Percentiles rank a stretch among this genome's conserved stretches.
phyloP scores from a whole-genome alignment of 163 green algal species.

The Volvox carteri region DNA sequence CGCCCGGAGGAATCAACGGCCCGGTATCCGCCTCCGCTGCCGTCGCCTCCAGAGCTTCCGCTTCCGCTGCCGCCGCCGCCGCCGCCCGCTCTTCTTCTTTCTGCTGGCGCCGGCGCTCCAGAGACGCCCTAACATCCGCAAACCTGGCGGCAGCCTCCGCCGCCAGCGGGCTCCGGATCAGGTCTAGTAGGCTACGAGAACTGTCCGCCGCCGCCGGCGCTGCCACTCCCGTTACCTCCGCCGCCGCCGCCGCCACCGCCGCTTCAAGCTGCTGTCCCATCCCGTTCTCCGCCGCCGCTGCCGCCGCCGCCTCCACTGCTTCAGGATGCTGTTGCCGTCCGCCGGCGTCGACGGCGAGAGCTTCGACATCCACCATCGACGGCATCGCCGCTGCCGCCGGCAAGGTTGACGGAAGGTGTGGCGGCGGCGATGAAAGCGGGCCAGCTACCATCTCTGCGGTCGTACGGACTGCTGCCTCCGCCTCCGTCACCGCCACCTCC shows the following conservation, averaged over 20 bases:
- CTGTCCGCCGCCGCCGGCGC: neutral
- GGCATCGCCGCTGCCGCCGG: neutral
- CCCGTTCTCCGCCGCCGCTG: neutral
- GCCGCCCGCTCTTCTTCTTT: neutral
- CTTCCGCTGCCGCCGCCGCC: neutral
- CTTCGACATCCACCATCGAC: neutral
- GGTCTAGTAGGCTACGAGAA: neutral
- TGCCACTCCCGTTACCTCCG: neutral
- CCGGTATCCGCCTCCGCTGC: neutral
- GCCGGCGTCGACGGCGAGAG: neutral
- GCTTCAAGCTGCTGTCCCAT: neutral
- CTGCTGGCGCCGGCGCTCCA: neutral
- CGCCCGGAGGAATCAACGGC: neutral
- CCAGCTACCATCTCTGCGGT: neutral
- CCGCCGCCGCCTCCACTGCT: neutral
- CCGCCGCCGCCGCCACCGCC: neutral
- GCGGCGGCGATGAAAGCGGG: no score
- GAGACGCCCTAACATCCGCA: neutral
- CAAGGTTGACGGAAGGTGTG: neutral
- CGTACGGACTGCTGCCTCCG: neutral
- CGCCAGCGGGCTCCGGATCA: slow-evolving; percentile 28
- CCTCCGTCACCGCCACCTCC: neutral
- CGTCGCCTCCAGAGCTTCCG: slow-evolving; percentile 1
- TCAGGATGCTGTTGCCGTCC: neutral
- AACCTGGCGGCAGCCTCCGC: slow-evolving; percentile 8